Evolutionary conservation across 768 basidiomycete species (phyloP), one percentile per base, ranked within the genome.

Genomic region (Agrocybe chaxingu): DNA sequence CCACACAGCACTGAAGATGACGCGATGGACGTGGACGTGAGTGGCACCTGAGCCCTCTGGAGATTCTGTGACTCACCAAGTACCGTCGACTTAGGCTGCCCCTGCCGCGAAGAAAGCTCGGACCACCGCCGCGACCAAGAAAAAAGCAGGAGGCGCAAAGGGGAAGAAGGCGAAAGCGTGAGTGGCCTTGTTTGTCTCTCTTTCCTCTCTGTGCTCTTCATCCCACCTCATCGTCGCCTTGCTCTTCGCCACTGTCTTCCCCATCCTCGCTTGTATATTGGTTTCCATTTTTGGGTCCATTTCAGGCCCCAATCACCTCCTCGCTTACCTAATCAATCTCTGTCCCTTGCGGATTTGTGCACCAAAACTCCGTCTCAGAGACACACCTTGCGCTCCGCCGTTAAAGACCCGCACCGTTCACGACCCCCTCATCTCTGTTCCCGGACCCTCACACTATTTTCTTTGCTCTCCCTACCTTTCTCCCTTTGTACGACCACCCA

Each of bases 61-160:
- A 19, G 16, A 9, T 16, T 12, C 7, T 10, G 33, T 5, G 7
- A 33, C 43, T 35, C 10, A 39, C 43, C 34, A 32, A 45, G 42
- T 47, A 38, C 16, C 16, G 12, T 29, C 18, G 12, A 12, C 45
- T 10, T 29, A 60, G 55, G 46, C 58, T 24, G n/a, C 32, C 36
- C 74, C 75, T 51, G 40, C 56, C 39, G 61, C 58, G 29, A 61
- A 63, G 50, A 58, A 52, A 51, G 66, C 69, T 35, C 58, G 61
- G 51, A 61, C 68, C 42, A 54, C 54, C 29, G 57, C 54, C 18
- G 39, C 52, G 10, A 32, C 52, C 18, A 52, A 42, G 10, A 68
- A 66, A 51, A 55, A 64, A 39, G 55, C 57, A 9, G 49, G 53
- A 24, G 42, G 51, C 45, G 41, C 56, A 42, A 54, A 50, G 40